Percentiles rank a stretch among this genome's conserved stretches.
These are phyloP conservation scores for Exophiala dermatitidis DNA, from an alignment of 2,329 filamentous ascomycete species.

Conservation along the genomic window DNA sequence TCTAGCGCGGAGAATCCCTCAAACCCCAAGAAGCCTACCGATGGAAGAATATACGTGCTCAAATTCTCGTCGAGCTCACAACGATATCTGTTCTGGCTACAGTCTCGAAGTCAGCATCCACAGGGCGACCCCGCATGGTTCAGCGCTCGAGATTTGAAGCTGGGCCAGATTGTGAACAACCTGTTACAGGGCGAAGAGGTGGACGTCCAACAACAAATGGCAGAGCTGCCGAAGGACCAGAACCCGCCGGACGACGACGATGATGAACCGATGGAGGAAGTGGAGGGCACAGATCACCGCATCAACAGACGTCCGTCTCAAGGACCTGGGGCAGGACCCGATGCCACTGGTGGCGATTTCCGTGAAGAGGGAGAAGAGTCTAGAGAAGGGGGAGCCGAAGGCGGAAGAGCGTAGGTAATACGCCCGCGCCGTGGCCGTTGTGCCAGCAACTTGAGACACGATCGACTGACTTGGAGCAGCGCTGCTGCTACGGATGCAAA, in stretches of 20 bases:
- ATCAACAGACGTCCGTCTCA: slow-evolving; percentile 51
- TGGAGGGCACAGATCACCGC: slow-evolving; percentile 55
- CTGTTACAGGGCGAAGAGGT: slow-evolving; percentile 85
- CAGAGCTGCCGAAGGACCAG: slow-evolving; percentile 48
- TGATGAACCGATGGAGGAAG: slow-evolving; percentile 75
- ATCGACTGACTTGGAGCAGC: slow-evolving; percentile 47
- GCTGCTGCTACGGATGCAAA: slow-evolving; percentile 62
- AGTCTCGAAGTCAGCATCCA: slow-evolving; percentile 75
- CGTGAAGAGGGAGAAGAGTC: slow-evolving; percentile 82
- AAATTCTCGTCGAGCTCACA: slow-evolving; percentile 91
- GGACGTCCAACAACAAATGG: slow-evolving; percentile 66
- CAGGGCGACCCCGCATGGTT: slow-evolving; percentile 67
- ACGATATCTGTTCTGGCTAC: slow-evolving; percentile 91
- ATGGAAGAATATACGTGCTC: slow-evolving; percentile 85
- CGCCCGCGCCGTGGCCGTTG: slow-evolving; percentile 26
- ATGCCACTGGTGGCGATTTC: slow-evolving; percentile 83
- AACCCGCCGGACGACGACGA: slow-evolving; percentile 53
- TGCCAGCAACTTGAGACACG: not conserved
- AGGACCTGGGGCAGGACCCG: slow-evolving; percentile 70
- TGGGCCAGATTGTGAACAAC: slow-evolving; percentile 77
- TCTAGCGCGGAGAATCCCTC: slow-evolving; percentile 50
- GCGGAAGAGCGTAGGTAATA: slow-evolving; percentile 97
- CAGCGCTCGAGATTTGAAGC: slow-evolving; percentile 75
- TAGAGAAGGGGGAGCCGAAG: slow-evolving; percentile 89
- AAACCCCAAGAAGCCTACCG: slow-evolving; percentile 58